A percentile compares a stretch with the other conserved stretches of the same genome.
These are phyloP conservation scores for Hypoxylon sp. DNA, from an alignment of 2,329 filamentous ascomycete species.

Conservation along the genomic window DNA sequence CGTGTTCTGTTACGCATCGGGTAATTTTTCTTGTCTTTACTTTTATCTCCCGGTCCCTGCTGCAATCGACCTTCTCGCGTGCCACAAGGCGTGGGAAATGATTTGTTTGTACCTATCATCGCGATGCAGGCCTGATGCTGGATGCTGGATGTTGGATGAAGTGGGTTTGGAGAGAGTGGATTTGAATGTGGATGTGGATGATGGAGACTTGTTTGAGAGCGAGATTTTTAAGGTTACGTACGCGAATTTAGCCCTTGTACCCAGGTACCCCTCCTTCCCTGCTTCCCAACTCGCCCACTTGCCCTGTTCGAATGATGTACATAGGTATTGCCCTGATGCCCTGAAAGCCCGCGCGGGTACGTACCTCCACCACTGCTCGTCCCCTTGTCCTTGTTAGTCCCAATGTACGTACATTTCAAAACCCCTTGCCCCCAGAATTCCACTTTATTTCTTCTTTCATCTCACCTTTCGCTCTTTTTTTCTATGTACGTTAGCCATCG, in stretches of 20 bases:
- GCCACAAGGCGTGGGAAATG: conserved; percentile 33
- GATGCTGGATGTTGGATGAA: conserved; percentile 17
- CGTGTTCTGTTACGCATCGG: conserved; percentile 30
- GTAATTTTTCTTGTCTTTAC: conserved; percentile 31
- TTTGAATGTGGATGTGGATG: neutral
- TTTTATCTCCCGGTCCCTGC: conserved; percentile 31
- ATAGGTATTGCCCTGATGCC: no score
- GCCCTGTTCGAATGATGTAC: no score
- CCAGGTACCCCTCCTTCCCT: conserved; percentile 2
- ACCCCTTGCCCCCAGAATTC: conserved; percentile 32
- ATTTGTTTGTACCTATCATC: conserved; percentile 39
- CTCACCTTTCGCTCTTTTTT: conserved; percentile 20
- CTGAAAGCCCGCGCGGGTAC: neutral
- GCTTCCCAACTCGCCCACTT: no score
- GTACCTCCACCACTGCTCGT: neutral
- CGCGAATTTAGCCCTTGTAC: conserved; percentile 10
- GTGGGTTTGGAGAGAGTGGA: neutral
- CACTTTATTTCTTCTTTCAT: conserved; percentile 15
- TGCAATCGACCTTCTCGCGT: conserved; percentile 41
- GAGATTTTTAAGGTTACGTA: conserved; percentile 33
- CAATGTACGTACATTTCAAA: conserved; percentile 11
- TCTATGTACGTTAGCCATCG: conserved; percentile 6
- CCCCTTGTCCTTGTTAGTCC: conserved; percentile 4
- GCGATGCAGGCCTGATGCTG: conserved; percentile 19
- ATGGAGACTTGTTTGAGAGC: conserved; percentile 14